A percentile compares a stretch with the other conserved stretches of the same genome.
Conservation (phyloP, 2,329 filamentous ascomycete species). For the Leptosphaerulina australis region DNA sequence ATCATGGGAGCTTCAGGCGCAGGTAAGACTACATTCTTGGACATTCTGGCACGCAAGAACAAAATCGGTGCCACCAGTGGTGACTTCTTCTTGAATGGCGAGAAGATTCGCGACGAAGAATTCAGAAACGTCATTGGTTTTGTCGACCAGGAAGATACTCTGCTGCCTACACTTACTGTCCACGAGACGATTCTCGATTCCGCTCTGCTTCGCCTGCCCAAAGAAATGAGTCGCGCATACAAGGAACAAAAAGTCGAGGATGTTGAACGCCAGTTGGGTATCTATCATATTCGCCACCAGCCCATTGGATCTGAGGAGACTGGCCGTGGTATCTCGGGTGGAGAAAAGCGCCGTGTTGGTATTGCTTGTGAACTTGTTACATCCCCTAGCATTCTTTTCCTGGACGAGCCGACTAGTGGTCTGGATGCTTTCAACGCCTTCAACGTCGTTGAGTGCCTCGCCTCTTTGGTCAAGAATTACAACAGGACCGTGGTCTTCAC, state of each 20-base stretch:
- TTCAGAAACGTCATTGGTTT: slow-evolving; percentile 95
- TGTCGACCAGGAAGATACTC: slow-evolving; percentile 97
- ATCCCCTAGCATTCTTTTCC: slow-evolving; percentile 93
- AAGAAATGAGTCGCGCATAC: slow-evolving; percentile 83
- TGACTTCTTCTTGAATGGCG: slow-evolving; percentile 90
- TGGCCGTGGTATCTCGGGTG: slow-evolving; percentile 93
- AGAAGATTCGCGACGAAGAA: slow-evolving; percentile 81
- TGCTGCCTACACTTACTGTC: slow-evolving; percentile 93
- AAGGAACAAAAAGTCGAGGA: slow-evolving; percentile 92
- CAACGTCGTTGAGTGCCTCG: slow-evolving; percentile 95
- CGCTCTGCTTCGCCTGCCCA: slow-evolving; percentile 86
- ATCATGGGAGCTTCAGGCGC: slow-evolving; percentile 99
- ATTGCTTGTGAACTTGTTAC: slow-evolving; percentile 98
- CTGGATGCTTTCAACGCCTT: slow-evolving; percentile 97
- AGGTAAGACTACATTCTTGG: slow-evolving; percentile 95
- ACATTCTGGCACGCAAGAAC: slow-evolving; percentile 95
- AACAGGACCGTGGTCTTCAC: slow-evolving; percentile 98
- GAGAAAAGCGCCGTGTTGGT: slow-evolving; percentile 92
- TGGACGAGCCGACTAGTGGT: slow-evolving; percentile 96
- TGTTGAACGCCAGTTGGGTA: slow-evolving; percentile 94
- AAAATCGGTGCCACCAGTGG: slow-evolving; percentile 82
- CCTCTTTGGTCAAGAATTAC: slow-evolving; percentile 93
- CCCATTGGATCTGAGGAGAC: slow-evolving; percentile 95
- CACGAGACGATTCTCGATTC: slow-evolving; percentile 98
- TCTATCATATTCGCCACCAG: slow-evolving; percentile 91